Conservation (phyloP, 441 rosid species). For the Pelargonium myrrhifolium region DNA sequence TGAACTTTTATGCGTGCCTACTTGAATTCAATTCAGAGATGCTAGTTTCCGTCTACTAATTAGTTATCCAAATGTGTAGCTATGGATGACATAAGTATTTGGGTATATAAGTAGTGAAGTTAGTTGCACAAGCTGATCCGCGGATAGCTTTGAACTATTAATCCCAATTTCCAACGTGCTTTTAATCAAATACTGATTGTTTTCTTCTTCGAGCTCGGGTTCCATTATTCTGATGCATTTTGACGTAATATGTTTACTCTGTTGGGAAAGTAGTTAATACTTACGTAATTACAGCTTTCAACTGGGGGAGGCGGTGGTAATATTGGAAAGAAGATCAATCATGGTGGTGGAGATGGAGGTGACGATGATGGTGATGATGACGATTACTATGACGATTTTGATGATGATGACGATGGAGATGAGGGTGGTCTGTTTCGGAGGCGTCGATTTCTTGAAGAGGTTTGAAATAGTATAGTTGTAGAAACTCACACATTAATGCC, state of each 20-base stretch:
- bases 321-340: slow-evolving; percentile 72
- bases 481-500: background rate
- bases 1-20: background rate
- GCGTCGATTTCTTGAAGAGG: slow-evolving; percentile 80
- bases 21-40: too few relatives aligned
- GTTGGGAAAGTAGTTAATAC: slow-evolving; percentile 15
- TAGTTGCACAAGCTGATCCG: background rate
- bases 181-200: background rate
- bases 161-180: background rate
- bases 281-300: slow-evolving; percentile 50
- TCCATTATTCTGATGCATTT: background rate
- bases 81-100: background rate
- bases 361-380: slow-evolving; percentile 93
- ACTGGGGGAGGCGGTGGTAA: slow-evolving; percentile 90
- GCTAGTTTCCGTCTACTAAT: background rate
- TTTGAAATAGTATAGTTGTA: slow-evolving; percentile 18
- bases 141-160: background rate
- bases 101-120: too few relatives aligned
- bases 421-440: slow-evolving; percentile 90
- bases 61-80: background rate
- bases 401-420: slow-evolving; percentile 79
- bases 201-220: background rate
- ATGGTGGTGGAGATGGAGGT: slow-evolving; percentile 95
- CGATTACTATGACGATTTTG: slow-evolving; percentile 80
- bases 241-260: background rate